Base-by-base conservation (phyloP, 257 asterid species). In the Euphrasia confusa region DNA sequence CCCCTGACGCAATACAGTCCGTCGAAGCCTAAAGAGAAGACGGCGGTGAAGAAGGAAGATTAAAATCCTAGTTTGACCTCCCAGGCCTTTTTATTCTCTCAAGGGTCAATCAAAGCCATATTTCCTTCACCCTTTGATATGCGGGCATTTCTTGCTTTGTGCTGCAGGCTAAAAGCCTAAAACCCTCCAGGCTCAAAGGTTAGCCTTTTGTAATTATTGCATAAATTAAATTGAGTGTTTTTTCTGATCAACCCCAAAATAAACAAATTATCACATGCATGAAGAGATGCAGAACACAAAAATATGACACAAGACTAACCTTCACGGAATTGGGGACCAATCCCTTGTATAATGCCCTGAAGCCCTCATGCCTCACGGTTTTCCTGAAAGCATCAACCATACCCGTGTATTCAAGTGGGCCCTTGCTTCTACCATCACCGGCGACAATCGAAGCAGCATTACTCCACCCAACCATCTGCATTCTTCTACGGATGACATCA, bases 381-480 rank as follows among this genome's bases (percentile, higher is more conserved):
- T 92, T 89, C 83, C 96, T 71, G 87, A 92, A 92, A 68, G 97
- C 90, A 69, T 92, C 99, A 59, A 89, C 54, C 99, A 92, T 92
- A 74, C 99, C 97, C 13, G 80, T 79, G 61, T 92, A 92, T 69
- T 87, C 87, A 42, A 89, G 82, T 28, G 88, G 63, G 58, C 78
- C 84, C 71, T 77, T 80, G 81, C 83, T 61, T 77, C 76, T 80
- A 48, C 99, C 99, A 55, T 83, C 94, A 54, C 97, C 97, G 26
- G 89, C 69, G 54, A 89, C 81, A 39, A 92, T 64, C 39, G 97
- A 87, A 72, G 95, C 63, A 63, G 95, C 99, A 65, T 89, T 81
- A 66, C 71, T 89, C 99, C 99, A 89, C 48, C 99, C 99, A 58
- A 83, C 97, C 99, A 92, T 92, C 81, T 92, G 99, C 99, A 92